Percentiles rank a stretch among this genome's conserved stretches.
Evolutionary conservation across 2,329 filamentous ascomycete species (phyloP).

Genomic region (Aspergillaceae sp.): DNA sequence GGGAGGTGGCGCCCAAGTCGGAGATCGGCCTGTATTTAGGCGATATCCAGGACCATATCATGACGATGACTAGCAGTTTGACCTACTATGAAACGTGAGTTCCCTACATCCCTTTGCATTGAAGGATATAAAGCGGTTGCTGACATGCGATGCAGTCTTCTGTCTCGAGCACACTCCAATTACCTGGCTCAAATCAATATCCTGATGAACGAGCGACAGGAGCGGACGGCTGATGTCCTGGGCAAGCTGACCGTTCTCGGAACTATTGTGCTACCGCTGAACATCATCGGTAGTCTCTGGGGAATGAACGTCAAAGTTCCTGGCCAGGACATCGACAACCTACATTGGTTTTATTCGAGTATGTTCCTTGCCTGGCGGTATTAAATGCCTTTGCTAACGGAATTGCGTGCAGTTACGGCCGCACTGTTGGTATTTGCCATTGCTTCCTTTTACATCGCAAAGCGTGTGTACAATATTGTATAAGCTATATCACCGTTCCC

Average conservation of each 20-base stretch:
- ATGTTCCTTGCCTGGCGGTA: constrained; percentile 10
- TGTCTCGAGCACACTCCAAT: constrained; percentile 86
- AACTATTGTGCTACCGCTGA: constrained; percentile 97
- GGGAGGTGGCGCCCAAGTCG: constrained; percentile 87
- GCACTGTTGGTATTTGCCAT: constrained; percentile 72
- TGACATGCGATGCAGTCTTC: constrained; percentile 49
- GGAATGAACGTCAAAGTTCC: constrained; percentile 98
- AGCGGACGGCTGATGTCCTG: constrained; percentile 89
- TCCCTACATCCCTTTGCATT: background rate
- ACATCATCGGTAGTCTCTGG: constrained; percentile 97
- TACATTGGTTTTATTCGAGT: constrained; percentile 64
- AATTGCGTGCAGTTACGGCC: constrained; percentile 48
- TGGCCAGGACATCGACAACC: constrained; percentile 73
- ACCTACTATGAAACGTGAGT: constrained; percentile 91
- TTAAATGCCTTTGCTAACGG: background rate
- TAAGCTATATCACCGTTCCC: constrained; percentile 23
- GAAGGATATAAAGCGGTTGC: constrained; percentile 2
- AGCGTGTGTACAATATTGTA: constrained; percentile 73
- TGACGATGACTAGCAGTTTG: constrained; percentile 96
- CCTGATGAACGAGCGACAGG: constrained; percentile 94
- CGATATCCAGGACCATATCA: constrained; percentile 97
- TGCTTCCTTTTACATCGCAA: constrained; percentile 70
- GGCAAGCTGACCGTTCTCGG: constrained; percentile 92
- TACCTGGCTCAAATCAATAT: constrained; percentile 99
- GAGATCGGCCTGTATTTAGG: constrained; percentile 97